A percentile compares a stretch with the other conserved stretches of the same genome.
Conservation (phyloP, 148 eudicot species). For the Arbutus unedo region DNA sequence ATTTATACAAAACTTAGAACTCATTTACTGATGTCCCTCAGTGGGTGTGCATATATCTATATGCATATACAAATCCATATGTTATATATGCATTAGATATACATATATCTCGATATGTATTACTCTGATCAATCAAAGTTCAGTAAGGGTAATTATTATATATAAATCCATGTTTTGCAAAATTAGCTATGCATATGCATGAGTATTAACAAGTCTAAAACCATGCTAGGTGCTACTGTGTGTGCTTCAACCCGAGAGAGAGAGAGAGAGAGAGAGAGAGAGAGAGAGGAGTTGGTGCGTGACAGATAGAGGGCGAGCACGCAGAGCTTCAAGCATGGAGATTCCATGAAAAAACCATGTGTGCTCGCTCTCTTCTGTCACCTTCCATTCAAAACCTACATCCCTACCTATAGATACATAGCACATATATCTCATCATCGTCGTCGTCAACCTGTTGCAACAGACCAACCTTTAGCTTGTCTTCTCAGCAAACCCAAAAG, state of each 20-base stretch:
- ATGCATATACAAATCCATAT: no score
- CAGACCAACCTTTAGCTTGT: not conserved
- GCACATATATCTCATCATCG: not conserved
- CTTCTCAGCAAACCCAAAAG: not conserved
- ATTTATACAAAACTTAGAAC: no score
- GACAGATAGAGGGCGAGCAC: slow-evolving; percentile 21
- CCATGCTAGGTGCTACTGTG: not conserved
- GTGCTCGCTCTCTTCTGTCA: slow-evolving; percentile 25
- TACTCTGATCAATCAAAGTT: no score
- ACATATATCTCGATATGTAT: no score
- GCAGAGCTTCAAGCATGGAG: slow-evolving; percentile 18
- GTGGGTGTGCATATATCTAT: no score
- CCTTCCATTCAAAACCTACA: not conserved
- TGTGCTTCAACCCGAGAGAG: not conserved
- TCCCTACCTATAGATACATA: not conserved
- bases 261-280: slow-evolving; percentile 1
- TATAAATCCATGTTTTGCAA: no score
- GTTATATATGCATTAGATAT: no score
- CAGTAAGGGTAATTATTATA: no score
- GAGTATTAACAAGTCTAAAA: no score
- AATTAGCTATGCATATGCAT: no score
- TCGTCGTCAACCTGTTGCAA: not conserved
- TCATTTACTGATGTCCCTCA: no score
- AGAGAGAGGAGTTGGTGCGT: not conserved
- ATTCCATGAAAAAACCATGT: slow-evolving; percentile 18